Evolutionary conservation across 306 rosid genomes (phyloP).

Genomic region (Corylus heterophylla): DNA sequence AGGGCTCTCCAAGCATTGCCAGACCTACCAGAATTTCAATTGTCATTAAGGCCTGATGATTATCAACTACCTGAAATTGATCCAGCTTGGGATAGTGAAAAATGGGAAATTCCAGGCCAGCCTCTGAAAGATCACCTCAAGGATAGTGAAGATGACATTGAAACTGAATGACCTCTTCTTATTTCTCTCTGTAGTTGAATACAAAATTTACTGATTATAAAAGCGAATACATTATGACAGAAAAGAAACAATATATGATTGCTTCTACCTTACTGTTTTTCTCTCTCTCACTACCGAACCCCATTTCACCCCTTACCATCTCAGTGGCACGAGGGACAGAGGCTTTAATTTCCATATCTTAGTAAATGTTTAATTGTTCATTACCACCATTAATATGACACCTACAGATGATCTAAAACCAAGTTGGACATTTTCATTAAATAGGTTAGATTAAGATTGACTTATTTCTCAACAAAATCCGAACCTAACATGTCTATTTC

Average conservation of each 20-base stretch:
- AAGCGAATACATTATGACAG: slow-evolving; percentile 14
- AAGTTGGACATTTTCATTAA: no score
- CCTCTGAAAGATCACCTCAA: slow-evolving; percentile 72
- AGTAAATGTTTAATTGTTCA: no score
- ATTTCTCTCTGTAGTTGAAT: slow-evolving; percentile 16
- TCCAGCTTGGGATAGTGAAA: slow-evolving; percentile 65
- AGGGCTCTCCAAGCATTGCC: slow-evolving; percentile 81
- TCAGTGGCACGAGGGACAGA: neutral
- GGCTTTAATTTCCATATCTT: no score
- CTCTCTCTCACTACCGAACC: neutral
- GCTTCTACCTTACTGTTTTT: neutral
- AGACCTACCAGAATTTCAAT: slow-evolving; percentile 85
- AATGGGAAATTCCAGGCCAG: slow-evolving; percentile 60
- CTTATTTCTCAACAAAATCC: no score
- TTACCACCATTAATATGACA: no score
- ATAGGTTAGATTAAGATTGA: no score
- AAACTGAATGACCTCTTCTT: slow-evolving; percentile 29
- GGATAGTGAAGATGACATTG: slow-evolving; percentile 60
- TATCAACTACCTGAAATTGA: slow-evolving; percentile 70
- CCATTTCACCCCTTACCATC: neutral
- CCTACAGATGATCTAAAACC: no score
- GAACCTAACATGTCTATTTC: no score
- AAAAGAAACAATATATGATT: neutral
- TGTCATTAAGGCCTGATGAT: slow-evolving; percentile 82
- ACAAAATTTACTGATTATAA: slow-evolving; percentile 18